Evolutionary conservation across 257 asterid genomes (phyloP).

Genomic region (Salvia rosmarinus): DNA sequence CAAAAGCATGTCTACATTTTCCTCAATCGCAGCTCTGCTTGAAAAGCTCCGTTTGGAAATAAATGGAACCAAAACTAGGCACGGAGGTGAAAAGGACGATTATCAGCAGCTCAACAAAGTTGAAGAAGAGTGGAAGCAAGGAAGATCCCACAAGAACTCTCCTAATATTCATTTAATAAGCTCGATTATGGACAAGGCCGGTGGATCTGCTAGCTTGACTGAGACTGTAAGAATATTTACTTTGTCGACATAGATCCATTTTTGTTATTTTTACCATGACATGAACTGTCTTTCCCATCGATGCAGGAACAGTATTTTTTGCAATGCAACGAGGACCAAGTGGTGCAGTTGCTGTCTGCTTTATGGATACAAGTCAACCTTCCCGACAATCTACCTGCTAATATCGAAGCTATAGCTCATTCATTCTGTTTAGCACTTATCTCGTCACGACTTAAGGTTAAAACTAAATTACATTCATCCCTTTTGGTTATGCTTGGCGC

Average conservation of each 20-base stretch:
- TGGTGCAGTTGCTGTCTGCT: slow-evolving; percentile 77
- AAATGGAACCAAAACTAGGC: slow-evolving; percentile 50
- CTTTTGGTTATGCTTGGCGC: slow-evolving; percentile 2
- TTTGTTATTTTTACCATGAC: neutral
- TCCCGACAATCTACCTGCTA: slow-evolving; percentile 81
- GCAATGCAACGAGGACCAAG: slow-evolving; percentile 85
- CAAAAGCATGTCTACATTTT: slow-evolving; percentile 69
- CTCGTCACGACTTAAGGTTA: slow-evolving; percentile 72
- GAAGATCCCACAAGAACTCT: slow-evolving; percentile 65
- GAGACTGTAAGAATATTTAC: slow-evolving; percentile 59
- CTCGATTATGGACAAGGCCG: slow-evolving; percentile 68
- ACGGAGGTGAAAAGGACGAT: slow-evolving; percentile 55
- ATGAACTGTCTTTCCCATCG: slow-evolving; percentile 29
- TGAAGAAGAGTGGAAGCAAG: slow-evolving; percentile 75
- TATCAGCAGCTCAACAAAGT: slow-evolving; percentile 47
- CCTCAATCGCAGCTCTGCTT: slow-evolving; percentile 81
- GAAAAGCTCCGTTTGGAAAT: slow-evolving; percentile 91
- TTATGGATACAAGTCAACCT: slow-evolving; percentile 84
- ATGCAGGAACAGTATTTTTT: slow-evolving; percentile 73
- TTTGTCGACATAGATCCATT: neutral
- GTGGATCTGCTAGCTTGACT: slow-evolving; percentile 59
- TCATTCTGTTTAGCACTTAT: slow-evolving; percentile 79
- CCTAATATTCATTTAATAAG: slow-evolving; percentile 78
- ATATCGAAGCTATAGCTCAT: slow-evolving; percentile 91
- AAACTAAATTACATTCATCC: neutral